These are phyloP conservation scores for Alternaria incomplexa DNA, from an alignment of 2,329 filamentous ascomycete species.

Conservation along the genomic window DNA sequence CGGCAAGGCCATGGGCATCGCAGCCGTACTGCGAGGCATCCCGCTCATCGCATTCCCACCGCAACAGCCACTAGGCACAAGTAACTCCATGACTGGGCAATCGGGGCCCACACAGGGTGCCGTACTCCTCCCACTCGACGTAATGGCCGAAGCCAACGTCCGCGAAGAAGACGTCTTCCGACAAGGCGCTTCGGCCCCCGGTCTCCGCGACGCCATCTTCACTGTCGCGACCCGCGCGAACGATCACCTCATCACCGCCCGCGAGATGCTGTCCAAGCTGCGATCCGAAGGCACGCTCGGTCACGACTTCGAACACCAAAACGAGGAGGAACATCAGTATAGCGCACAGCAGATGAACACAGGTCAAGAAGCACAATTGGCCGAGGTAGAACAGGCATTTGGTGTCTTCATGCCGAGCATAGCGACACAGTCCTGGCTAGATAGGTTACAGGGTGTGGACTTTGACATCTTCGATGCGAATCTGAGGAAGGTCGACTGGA, in stretches of 20 bases:
- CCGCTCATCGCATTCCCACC: constrained; percentile 84
- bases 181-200: constrained; percentile 76
- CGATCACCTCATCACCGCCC: constrained; percentile 91
- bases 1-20: constrained; percentile 90
- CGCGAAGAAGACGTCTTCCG: constrained; percentile 90
- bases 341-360: constrained; percentile 44
- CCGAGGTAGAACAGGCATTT: constrained; percentile 72
- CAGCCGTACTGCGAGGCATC: constrained; percentile 82
- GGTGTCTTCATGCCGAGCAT: constrained; percentile 82
- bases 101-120: constrained; percentile 63
- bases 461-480: constrained; percentile 79
- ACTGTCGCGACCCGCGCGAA: constrained; percentile 90
- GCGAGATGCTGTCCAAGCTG: constrained; percentile 87
- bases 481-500: constrained; percentile 75
- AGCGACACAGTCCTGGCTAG: constrained; percentile 77
- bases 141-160: constrained; percentile 83
- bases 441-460: constrained; percentile 76
- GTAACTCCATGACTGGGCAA: constrained; percentile 37
- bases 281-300: constrained; percentile 75
- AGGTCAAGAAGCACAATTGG: constrained; percentile 47
- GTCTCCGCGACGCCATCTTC: constrained; percentile 89
- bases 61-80: constrained; percentile 60
- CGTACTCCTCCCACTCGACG: constrained; percentile 82
- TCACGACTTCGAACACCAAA: constrained; percentile 87
- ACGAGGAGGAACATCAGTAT: constrained; percentile 72